Evolutionary conservation across 1,284 basidiomycete species (phyloP), one percentile per base, ranked within the genome.

Genomic region (Macrocystidia cucumis): DNA sequence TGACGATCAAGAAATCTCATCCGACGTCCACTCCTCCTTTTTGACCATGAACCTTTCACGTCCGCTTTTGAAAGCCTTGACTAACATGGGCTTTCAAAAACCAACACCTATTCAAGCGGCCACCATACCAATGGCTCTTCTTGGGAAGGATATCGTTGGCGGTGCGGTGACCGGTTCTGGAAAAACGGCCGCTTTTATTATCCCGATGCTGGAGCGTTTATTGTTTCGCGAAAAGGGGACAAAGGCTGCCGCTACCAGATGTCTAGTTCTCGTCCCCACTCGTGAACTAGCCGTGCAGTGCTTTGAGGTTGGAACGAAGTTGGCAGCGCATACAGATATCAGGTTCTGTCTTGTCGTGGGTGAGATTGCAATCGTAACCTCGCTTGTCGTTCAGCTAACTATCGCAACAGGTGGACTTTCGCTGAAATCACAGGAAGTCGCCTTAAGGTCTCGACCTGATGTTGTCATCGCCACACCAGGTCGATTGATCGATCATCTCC

Each of bases 91-190:
- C 22, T 91, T 96, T 56, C 62, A 72, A 33, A 80, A 74, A 20
- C 96, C 96, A 3, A 99, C 96, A 1, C 95, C 95, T 1, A 98
- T 98, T 36, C 93, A 98, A 61, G 77, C 87, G 1, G 81, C 88
- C 31, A 85, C 92, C 5, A 91, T 98, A 34, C 93, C 93, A 8
- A 80, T 93, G 29, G 92, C 91, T 17, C 73, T 98, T 9, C 64
- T 93, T 11, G 95, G 95, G 35, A 92, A 96, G 52, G 93, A 98
- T 57, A 76, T 98, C 26, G 91, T 98, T 34, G 95, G 92, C 26
- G 86, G 80, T 41, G 93, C 95, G 12, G 89, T 95, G 8, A 98
- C 93, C 7, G 93, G 93, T 44, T 95, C 90, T 3, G 93, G 93
- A 44, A 98, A 98, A 65, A 98, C 93, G 1, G 92, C 91, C 7